Percentiles rank a stretch among this genome's conserved stretches.
Evolutionary conservation across 768 basidiomycete species (phyloP).

Genomic region (Cystofilobasidium capitatum): DNA sequence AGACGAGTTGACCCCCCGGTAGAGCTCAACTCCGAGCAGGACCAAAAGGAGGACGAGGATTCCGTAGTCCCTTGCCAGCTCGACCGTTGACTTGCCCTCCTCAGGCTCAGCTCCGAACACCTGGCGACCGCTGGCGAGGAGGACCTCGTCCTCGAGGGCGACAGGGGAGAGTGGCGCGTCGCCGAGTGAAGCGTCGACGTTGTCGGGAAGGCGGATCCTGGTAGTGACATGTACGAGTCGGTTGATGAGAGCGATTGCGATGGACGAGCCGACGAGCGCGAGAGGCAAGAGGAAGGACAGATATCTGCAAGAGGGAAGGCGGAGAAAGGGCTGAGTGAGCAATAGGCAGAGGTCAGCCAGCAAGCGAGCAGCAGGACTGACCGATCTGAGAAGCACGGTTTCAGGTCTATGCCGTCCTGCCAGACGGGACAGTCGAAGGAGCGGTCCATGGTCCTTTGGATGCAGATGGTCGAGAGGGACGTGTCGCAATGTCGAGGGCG

Average conservation of each 20-base stretch:
- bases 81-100: constrained; percentile 20
- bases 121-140: neutral
- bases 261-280: neutral
- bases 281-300: neutral
- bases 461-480: no score
- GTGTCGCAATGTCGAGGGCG: no score
- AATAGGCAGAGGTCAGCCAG: neutral
- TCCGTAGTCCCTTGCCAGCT: neutral
- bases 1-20: constrained; percentile 19
- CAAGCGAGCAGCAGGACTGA: neutral
- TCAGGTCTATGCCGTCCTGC: constrained; percentile 1
- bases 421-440: no score
- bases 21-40: neutral
- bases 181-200: neutral
- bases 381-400: neutral
- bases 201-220: neutral
- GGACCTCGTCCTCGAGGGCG: constrained; percentile 14
- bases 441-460: no score
- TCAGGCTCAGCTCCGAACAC: constrained; percentile 27
- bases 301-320: neutral
- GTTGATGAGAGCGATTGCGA: neutral
- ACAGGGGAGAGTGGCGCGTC: constrained; percentile 1
- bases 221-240: neutral
- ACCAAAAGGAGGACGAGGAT: neutral
- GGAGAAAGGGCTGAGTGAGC: neutral